Conservation (phyloP, 108 stramenopile species). For the Fragilariopsis cylindrus region DNA sequence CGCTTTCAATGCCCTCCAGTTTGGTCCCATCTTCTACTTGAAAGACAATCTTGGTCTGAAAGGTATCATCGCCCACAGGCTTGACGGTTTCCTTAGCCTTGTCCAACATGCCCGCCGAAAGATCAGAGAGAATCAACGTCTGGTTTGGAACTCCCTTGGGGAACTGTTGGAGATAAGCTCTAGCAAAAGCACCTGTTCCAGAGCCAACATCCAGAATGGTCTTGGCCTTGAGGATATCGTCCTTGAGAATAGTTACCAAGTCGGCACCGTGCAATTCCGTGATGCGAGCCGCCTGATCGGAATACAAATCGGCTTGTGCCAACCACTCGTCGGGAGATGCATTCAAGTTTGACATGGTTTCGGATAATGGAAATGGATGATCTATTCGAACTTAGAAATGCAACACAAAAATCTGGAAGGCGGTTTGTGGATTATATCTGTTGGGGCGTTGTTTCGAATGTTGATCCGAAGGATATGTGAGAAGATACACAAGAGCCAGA, state of each 20-base stretch:
- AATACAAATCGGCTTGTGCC: conserved; percentile 18
- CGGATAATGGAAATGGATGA: too few species aligned
- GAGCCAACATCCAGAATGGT: conserved; percentile 29
- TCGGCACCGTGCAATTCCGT: conserved; percentile 24
- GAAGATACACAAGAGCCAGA: too few species aligned
- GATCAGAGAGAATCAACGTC: conserved; percentile 11
- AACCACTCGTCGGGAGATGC: conserved; percentile 1
- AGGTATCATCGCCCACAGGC: background rate
- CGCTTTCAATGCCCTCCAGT: conserved; percentile 13
- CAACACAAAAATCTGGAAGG: too few species aligned
- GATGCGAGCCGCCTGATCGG: conserved; percentile 16
- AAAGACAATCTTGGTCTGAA: conserved; percentile 24
- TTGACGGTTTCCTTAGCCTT: conserved; percentile 4
- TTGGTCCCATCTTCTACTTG: conserved; percentile 26
- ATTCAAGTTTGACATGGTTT: too few species aligned
- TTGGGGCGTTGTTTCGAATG: too few species aligned
- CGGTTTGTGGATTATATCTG: too few species aligned
- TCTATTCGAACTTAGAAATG: too few species aligned
- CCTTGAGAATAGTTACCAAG: conserved; percentile 4
- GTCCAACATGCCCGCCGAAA: background rate
- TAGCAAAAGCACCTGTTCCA: conserved; percentile 22
- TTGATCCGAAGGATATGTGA: too few species aligned
- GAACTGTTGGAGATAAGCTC: conserved; percentile 18
- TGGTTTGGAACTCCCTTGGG: conserved; percentile 19
- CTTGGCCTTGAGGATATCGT: conserved; percentile 22